These are phyloP conservation scores for Pyrenophora graminea DNA, from an alignment of 2,329 filamentous ascomycete genomes.

Conservation along the genomic window DNA sequence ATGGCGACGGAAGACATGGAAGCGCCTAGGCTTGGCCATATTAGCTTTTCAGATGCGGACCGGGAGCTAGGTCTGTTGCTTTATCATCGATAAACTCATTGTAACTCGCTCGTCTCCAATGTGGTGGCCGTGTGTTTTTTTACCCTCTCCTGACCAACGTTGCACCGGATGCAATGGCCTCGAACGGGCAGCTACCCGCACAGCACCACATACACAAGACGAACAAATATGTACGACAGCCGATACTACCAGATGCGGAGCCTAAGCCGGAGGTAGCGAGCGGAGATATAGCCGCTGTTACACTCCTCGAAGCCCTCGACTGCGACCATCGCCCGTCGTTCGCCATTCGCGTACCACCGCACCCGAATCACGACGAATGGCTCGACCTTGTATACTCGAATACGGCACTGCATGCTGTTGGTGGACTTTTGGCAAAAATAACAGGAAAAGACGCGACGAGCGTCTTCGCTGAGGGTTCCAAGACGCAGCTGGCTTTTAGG, in stretches of 20 bases:
- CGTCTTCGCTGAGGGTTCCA: slow-evolving; percentile 20
- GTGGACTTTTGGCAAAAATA: slow-evolving; percentile 25
- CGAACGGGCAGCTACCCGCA: slow-evolving; percentile 3
- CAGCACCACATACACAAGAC: slow-evolving; percentile 1
- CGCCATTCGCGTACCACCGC: slow-evolving; percentile 18
- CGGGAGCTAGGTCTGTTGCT: no score
- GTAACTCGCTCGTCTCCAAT: background rate
- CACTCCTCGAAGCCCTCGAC: slow-evolving; percentile 29
- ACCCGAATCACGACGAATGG: slow-evolving; percentile 8
- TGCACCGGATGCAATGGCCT: slow-evolving; percentile 6
- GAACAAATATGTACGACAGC: background rate
- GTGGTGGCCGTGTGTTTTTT: background rate
- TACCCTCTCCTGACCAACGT: background rate
- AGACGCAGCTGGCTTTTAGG: slow-evolving; percentile 30
- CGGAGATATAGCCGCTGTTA: slow-evolving; percentile 14
- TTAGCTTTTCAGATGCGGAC: no score
- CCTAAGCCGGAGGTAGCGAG: slow-evolving; percentile 10
- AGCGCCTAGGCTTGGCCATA: no score
- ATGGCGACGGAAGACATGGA: no score
- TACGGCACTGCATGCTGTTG: slow-evolving; percentile 21
- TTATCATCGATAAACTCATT: background rate
- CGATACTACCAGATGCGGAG: slow-evolving; percentile 4
- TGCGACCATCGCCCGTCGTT: slow-evolving; percentile 33
- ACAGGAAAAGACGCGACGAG: slow-evolving; percentile 18
- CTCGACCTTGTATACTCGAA: slow-evolving; percentile 34